A percentile compares a stretch with the other conserved stretches of the same genome.
Conservation (phyloP, 2,329 filamentous ascomycete genomes). For the Alternaria hordeiaustralica region DNA sequence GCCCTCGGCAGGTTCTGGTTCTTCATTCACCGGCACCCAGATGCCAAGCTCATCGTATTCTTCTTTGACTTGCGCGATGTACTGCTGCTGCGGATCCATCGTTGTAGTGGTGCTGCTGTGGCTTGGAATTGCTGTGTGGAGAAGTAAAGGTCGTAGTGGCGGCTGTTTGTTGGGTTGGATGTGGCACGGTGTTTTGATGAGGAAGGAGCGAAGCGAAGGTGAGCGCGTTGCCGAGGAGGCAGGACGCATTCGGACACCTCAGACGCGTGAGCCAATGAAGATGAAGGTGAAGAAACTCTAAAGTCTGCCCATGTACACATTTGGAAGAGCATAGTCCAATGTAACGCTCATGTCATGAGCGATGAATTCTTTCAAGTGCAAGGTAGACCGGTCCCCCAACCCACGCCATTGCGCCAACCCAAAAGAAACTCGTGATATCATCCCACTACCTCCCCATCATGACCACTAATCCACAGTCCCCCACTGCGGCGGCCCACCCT, state of each 20-base stretch:
- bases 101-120: background rate
- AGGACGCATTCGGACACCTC: background rate
- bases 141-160: background rate
- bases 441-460: background rate
- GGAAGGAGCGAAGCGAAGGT: background rate
- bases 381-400: background rate
- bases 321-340: too few species aligned
- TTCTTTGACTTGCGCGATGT: accelerated
- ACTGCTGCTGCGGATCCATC: background rate
- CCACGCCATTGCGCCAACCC: background rate
- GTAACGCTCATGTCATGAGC: accelerated
- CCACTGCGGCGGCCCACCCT: conserved; percentile 31
- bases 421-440: background rate
- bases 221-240: background rate
- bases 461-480: conserved; percentile 34
- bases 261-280: too few species aligned
- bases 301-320: background rate
- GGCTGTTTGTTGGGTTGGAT: background rate
- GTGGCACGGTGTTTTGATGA: background rate
- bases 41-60: background rate
- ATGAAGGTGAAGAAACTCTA: background rate
- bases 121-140: background rate
- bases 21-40: background rate
- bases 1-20: too few species aligned
- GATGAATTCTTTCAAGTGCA: too few species aligned